A percentile compares a stretch with the other conserved stretches of the same genome.
Conservation (phyloP, 495 filamentous ascomycete genomes). For the Trichoderma virens region DNA sequence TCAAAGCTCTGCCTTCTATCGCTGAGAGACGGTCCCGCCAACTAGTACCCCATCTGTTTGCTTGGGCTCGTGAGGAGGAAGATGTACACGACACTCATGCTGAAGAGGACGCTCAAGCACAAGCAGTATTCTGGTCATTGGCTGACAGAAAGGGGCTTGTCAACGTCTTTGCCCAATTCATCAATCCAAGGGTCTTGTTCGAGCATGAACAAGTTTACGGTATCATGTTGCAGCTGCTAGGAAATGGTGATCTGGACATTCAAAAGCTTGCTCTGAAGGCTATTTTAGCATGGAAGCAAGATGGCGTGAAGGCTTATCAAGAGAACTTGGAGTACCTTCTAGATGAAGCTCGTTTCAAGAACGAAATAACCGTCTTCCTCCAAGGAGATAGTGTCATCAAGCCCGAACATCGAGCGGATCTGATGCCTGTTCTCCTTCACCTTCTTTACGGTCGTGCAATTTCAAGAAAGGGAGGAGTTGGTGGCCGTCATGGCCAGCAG, state of each 20-base stretch:
- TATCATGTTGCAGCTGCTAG: slow-evolving; percentile 62
- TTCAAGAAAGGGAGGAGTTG: slow-evolving; percentile 64
- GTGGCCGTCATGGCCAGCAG: slow-evolving; percentile 51
- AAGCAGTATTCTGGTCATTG: slow-evolving; percentile 36
- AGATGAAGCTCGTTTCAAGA: slow-evolving; percentile 85
- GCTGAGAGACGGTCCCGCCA: slow-evolving; percentile 80
- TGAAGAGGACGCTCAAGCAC: slow-evolving; percentile 35
- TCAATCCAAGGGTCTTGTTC: slow-evolving; percentile 76
- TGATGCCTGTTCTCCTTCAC: slow-evolving; percentile 81
- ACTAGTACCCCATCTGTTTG: slow-evolving; percentile 77
- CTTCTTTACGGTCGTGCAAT: slow-evolving; percentile 85
- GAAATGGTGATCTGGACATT: slow-evolving; percentile 81
- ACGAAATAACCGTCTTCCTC: slow-evolving; percentile 81
- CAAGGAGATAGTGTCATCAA: slow-evolving; percentile 73
- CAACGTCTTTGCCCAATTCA: slow-evolving; percentile 73
- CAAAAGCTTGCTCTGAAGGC: slow-evolving; percentile 79
- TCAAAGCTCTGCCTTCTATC: slow-evolving; percentile 61
- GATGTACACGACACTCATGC: slow-evolving; percentile 30
- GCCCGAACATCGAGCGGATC: slow-evolving; percentile 55
- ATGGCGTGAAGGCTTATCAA: slow-evolving; percentile 67
- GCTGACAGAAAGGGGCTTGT: slow-evolving; percentile 73
- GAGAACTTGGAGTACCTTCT: slow-evolving; percentile 83
- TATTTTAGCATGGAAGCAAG: slow-evolving; percentile 79
- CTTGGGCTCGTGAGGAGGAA: slow-evolving; percentile 57
- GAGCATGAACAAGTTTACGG: slow-evolving; percentile 68